Conservation (phyloP, 2,329 filamentous ascomycete genomes). For the Exophiala dermatitidis region DNA sequence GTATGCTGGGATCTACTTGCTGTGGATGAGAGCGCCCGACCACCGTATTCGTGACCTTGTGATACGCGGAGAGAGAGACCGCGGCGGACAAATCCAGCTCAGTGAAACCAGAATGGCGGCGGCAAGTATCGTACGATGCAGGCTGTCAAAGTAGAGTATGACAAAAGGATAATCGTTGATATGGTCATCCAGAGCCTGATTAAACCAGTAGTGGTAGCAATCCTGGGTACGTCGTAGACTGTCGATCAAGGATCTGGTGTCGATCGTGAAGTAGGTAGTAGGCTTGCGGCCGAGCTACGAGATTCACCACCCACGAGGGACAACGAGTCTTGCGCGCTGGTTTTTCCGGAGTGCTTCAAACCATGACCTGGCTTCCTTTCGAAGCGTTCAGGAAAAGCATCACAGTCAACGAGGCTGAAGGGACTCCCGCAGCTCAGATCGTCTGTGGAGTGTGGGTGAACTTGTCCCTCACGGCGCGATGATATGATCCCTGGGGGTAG, state of each 20-base stretch:
- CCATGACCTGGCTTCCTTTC: not conserved
- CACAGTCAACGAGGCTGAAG: slow-evolving; percentile 3
- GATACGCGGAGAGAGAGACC: not conserved
- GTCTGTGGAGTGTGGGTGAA: not conserved
- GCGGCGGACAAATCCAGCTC: not conserved
- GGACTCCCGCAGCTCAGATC: not conserved
- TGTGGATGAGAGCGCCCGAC: not conserved
- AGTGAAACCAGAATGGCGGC: not conserved
- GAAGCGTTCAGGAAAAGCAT: not conserved
- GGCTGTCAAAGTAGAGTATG: not conserved
- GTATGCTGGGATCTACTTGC: not conserved
- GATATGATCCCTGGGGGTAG: not conserved
- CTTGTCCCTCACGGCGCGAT: not conserved
- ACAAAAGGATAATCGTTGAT: not conserved
- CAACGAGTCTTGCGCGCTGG: not conserved
- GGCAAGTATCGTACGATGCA: not conserved
- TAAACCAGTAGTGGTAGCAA: not conserved
- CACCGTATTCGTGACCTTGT: not conserved
- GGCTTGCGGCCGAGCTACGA: not conserved
- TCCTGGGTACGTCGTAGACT: not conserved
- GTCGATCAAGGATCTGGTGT: not conserved
- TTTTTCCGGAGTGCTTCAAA: not conserved
- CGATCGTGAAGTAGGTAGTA: not conserved
- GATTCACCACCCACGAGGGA: not conserved
- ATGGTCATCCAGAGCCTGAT: not conserved